These are phyloP conservation scores for Lactarius quietus DNA, from an alignment of 768 basidiomycete genomes.

Conservation along the genomic window DNA sequence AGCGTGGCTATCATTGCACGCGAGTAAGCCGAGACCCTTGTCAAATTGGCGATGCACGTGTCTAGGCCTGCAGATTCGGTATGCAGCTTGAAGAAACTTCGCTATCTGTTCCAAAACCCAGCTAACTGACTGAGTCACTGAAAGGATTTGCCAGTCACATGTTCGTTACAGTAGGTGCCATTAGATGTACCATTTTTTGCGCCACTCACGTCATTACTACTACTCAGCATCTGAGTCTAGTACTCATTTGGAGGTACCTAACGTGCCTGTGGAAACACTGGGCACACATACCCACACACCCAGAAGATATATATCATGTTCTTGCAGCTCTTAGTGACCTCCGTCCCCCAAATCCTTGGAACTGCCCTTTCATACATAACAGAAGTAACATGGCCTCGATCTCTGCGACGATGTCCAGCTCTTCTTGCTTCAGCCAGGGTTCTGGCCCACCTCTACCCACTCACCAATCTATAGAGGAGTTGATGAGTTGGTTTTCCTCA, in stretches of 20 bases:
- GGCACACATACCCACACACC: no score
- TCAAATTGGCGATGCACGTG: no score
- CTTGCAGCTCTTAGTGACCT: no score
- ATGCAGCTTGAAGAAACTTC: conserved; percentile 33
- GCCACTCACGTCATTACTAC: background rate
- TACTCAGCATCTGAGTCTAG: no score
- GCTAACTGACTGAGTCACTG: no score
- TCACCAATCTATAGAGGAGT: background rate
- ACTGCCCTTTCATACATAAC: background rate
- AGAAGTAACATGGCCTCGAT: background rate
- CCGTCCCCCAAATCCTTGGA: background rate
- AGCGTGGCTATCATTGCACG: conserved; percentile 85
- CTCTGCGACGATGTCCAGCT: background rate
- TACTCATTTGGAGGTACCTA: background rate
- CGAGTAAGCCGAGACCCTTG: conserved; percentile 62
- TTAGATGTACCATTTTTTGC: background rate
- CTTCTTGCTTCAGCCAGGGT: background rate
- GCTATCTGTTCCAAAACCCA: no score
- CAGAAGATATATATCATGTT: no score
- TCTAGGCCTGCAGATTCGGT: conserved; percentile 55
- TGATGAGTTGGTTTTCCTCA: background rate
- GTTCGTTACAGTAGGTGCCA: background rate
- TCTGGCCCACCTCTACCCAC: background rate
- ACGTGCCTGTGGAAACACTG: background rate
- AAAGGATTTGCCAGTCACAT: no score